Evolutionary conservation across 2,329 filamentous ascomycete genomes (phyloP).

Genomic region (Taxawa tesnikishii): DNA sequence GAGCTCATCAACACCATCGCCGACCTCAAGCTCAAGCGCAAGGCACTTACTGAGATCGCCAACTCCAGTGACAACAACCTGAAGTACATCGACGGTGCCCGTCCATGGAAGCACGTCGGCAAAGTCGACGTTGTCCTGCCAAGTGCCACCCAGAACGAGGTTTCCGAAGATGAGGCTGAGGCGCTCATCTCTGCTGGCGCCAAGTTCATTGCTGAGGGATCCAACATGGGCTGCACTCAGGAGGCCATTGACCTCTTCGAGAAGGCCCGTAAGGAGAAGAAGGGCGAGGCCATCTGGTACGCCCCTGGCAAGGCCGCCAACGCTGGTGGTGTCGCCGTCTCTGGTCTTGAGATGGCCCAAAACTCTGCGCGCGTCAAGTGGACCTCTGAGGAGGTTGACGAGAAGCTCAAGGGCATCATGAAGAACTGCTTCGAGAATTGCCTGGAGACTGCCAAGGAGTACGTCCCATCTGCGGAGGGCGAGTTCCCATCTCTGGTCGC

Average conservation of each 20-base stretch:
- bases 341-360: slow-evolving; percentile 97
- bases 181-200: slow-evolving; percentile 63
- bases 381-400: slow-evolving; percentile 82
- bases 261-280: slow-evolving; percentile 54
- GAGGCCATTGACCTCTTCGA: slow-evolving; percentile 92
- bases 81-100: slow-evolving; percentile 75
- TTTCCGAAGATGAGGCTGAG: slow-evolving; percentile 80
- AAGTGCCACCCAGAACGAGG: slow-evolving; percentile 94
- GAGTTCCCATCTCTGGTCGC: slow-evolving; percentile 84
- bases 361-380: slow-evolving; percentile 81
- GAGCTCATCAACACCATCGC: slow-evolving; percentile 72
- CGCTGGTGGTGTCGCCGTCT: slow-evolving; percentile 93
- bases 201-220: slow-evolving; percentile 87
- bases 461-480: slow-evolving; percentile 64
- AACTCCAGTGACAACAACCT: slow-evolving; percentile 49
- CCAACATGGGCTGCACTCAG: slow-evolving; percentile 98
- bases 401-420: slow-evolving; percentile 89
- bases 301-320: slow-evolving; percentile 93
- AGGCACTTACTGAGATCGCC: slow-evolving; percentile 64
- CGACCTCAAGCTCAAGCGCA: slow-evolving; percentile 73
- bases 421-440: slow-evolving; percentile 84
- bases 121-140: slow-evolving; percentile 86
- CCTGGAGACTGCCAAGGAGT: slow-evolving; percentile 78
- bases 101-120: slow-evolving; percentile 85
- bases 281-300: slow-evolving; percentile 78